Evolutionary conservation across 108 stramenopile species (phyloP), one percentile per base, ranked within the genome.

Genomic region (Skeletonema grethae): DNA sequence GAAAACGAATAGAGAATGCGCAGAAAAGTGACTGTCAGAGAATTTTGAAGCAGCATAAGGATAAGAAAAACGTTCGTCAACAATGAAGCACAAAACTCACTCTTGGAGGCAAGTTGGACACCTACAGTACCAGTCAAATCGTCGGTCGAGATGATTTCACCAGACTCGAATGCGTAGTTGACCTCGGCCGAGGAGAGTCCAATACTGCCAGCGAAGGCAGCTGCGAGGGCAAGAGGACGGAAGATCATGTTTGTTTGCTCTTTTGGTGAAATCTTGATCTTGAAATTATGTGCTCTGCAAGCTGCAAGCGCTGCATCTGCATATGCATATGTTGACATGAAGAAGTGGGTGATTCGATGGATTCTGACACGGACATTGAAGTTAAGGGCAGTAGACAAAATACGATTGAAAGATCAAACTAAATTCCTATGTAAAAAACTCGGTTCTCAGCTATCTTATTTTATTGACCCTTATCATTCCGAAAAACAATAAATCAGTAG

Each of bases 201-300:
- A 45, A 45, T 45, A 45, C 45, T 45, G 45, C 45, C 45, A 45
- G 45, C 45, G 2, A 45, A 15, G 45, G 45, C 45, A 45, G 45
- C 13, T 45, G 45, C 45, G 45, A 45, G 45, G 45, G 45, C 45
- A 45, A 45, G 45, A 45, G 45, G 45, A 16, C 45, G 45, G 45
- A 45, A 45, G 3, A 45, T 45, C 45, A 45, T 45, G 45, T 15
- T 45, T 45, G 45, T 45, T 45, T 4, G 45, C n/a, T 45, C n/a
- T n/a, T 15, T 45, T 45, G 13, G 15, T 15, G 34, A 6, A 35
- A 35, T 35, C 34, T 35, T 35, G 34, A 35, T 4, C n/a, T 0
- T 35, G 6, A 35, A 7, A 7, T 35, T 35, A 7, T 7, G 34
- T 35, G 34, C 34, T 35, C 31, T 31, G n/a, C n/a, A n/a, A n/a